These are phyloP conservation scores for Aspergillus bridgeri DNA, from an alignment of 495 filamentous ascomycete genomes.

Conservation along the genomic window DNA sequence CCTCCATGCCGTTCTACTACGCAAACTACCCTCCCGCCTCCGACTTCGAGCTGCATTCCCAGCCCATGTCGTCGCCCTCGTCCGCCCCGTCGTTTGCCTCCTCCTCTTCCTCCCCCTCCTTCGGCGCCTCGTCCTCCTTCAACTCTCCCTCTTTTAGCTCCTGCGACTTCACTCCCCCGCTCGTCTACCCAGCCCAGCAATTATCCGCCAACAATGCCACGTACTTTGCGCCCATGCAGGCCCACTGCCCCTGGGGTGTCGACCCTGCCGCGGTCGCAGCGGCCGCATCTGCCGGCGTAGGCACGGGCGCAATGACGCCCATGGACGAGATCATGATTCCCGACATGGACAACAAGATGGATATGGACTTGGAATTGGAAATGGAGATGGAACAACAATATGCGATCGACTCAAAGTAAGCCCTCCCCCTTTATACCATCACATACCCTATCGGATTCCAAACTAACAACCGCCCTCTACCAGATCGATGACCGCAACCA, in stretches of 20 bases:
- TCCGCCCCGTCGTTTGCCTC: constrained; percentile 3
- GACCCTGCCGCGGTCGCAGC: neutral
- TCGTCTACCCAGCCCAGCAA: constrained; percentile 9
- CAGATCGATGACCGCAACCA: neutral
- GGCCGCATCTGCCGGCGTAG: too few species aligned
- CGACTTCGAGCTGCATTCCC: constrained; percentile 14
- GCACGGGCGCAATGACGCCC: neutral
- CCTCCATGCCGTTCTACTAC: constrained; percentile 26
- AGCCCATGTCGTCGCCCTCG: constrained; percentile 1
- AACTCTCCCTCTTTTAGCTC: constrained; percentile 8
- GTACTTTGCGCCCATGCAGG: neutral
- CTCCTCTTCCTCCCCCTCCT: constrained; percentile 4
- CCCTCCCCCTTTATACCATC: too few species aligned
- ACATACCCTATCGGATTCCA: neutral
- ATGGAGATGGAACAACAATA: neutral
- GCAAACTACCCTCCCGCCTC: constrained; percentile 28
- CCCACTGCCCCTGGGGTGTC: neutral
- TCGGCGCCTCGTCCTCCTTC: constrained; percentile 16
- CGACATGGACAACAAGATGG: neutral
- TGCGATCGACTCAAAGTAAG: neutral
- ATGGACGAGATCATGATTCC: neutral
- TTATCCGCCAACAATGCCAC: neutral
- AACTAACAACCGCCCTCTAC: neutral
- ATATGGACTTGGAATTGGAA: neutral
- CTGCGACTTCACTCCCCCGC: constrained; percentile 16